Conservation (phyloP, 2,329 filamentous ascomycete genomes). For the Hypoxylon sp. region DNA sequence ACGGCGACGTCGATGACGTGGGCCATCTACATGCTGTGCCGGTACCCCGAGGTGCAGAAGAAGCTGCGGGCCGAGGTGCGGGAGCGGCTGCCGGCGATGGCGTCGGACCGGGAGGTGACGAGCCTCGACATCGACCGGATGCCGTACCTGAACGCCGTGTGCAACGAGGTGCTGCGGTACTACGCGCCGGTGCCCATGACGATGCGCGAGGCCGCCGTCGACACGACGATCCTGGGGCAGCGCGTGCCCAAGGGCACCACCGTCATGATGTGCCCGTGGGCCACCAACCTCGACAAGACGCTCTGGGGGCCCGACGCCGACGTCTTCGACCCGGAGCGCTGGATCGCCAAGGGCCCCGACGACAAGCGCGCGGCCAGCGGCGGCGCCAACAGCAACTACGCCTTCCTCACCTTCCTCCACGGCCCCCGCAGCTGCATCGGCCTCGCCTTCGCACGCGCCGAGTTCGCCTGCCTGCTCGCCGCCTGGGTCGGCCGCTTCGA, state of each 20-base stretch:
- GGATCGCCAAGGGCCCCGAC: conserved; percentile 58
- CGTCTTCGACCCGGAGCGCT: conserved; percentile 81
- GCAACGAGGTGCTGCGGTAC: conserved; percentile 53
- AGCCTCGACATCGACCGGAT: conserved; percentile 51
- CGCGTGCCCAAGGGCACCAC: conserved; percentile 69
- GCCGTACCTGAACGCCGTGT: conserved; percentile 53
- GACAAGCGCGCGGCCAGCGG: conserved; percentile 65
- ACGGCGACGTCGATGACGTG: conserved; percentile 53
- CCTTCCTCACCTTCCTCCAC: conserved; percentile 83
- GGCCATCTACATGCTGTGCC: conserved; percentile 50
- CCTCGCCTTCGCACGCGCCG: conserved; percentile 78
- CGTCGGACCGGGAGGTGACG: conserved; percentile 37
- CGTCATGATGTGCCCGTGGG: conserved; percentile 70
- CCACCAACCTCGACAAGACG: conserved; percentile 71
- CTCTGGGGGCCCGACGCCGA: conserved; percentile 81
- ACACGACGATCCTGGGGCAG: conserved; percentile 65
- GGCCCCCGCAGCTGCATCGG: conserved; percentile 89
- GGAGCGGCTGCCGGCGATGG: conserved; percentile 47
- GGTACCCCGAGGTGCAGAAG: conserved; percentile 48
- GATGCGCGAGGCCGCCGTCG: conserved; percentile 62
- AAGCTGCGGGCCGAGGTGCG: conserved; percentile 51
- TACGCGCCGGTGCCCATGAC: conserved; percentile 61
- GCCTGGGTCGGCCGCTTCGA: conserved; percentile 79
- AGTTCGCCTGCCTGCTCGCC: conserved; percentile 85
- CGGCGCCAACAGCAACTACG: conserved; percentile 78